phyloP scores from a whole-genome alignment of 2,329 filamentous ascomycete genomes.

The Graphium sp. region DNA sequence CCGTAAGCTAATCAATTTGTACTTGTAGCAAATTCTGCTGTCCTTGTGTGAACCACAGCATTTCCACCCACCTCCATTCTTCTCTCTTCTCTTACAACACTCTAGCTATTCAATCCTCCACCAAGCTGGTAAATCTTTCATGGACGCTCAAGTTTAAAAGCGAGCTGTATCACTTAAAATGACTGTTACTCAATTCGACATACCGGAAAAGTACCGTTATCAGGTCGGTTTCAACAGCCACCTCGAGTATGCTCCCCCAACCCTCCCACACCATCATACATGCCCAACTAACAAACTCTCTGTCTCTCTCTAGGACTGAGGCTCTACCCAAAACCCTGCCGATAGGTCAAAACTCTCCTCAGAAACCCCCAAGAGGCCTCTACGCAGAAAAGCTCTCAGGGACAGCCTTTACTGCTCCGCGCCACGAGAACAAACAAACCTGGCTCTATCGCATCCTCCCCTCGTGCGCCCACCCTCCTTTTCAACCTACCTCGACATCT shows the following conservation, averaged over 20 bases:
- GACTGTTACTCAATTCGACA: constrained; percentile 30
- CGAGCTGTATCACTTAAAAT: too few relatives aligned
- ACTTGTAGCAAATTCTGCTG: not conserved
- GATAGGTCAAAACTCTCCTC: constrained; percentile 63
- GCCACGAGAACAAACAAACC: constrained; percentile 51
- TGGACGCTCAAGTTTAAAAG: too few relatives aligned
- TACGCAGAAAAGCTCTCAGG: constrained; percentile 70
- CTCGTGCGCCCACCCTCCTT: constrained; percentile 42
- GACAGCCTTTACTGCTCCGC: constrained; percentile 53
- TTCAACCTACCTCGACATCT: constrained; percentile 20
- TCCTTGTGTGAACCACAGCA: too few relatives aligned
- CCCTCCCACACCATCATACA: not conserved
- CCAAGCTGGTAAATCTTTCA: not conserved
- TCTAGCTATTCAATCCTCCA: not conserved
- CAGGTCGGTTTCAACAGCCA: constrained; percentile 64
- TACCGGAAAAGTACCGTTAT: constrained; percentile 50
- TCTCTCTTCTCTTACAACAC: too few relatives aligned
- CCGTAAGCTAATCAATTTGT: not conserved
- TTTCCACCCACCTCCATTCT: too few relatives aligned
- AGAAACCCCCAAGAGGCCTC: constrained; percentile 61
- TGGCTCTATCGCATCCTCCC: constrained; percentile 59
- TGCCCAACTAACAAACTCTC: not conserved
- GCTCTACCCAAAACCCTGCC: constrained; percentile 60
- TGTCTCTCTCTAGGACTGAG: constrained; percentile 42
- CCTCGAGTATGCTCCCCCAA: constrained; percentile 43